Percentiles rank a stretch among this genome's conserved stretches.
Evolutionary conservation across 2,329 filamentous ascomycete genomes (phyloP).

Genomic region (Chaetomium globosum): DNA sequence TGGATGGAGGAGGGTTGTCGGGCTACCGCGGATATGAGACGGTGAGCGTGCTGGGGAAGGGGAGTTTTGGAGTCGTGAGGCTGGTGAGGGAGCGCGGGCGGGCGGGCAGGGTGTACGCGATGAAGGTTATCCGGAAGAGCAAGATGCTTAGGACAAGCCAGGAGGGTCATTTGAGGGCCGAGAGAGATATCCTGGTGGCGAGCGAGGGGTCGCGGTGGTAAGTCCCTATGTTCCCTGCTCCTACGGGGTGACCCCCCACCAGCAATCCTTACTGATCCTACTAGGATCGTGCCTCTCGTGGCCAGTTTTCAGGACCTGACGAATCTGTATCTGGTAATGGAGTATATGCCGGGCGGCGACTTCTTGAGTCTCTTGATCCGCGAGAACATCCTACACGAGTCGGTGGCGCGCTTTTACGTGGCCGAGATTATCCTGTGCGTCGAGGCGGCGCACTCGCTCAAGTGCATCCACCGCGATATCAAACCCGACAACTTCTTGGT

Average conservation of each 20-base stretch:
- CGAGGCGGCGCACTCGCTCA: slow-evolving; percentile 84
- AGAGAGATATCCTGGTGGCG: slow-evolving; percentile 87
- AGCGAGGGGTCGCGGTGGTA: slow-evolving; percentile 83
- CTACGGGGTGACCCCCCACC: background rate
- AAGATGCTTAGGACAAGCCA: slow-evolving; percentile 90
- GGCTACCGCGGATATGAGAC: slow-evolving; percentile 66
- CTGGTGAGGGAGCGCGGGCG: slow-evolving; percentile 70
- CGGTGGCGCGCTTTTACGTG: slow-evolving; percentile 80
- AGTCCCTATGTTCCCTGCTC: no score
- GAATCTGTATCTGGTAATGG: slow-evolving; percentile 92
- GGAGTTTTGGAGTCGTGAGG: slow-evolving; percentile 90
- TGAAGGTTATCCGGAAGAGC: slow-evolving; percentile 96
- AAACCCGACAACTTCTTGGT: slow-evolving; percentile 98
- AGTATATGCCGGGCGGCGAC: slow-evolving; percentile 96
- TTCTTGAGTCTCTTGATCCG: slow-evolving; percentile 86
- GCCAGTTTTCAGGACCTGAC: slow-evolving; percentile 84
- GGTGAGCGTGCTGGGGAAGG: slow-evolving; percentile 82
- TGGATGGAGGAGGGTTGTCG: slow-evolving; percentile 37
- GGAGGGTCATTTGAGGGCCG: slow-evolving; percentile 87
- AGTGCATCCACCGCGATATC: slow-evolving; percentile 92
- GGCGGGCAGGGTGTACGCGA: slow-evolving; percentile 76
- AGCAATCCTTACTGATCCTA: slow-evolving; percentile 16
- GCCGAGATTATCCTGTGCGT: slow-evolving; percentile 96
- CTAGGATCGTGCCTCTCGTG: slow-evolving; percentile 80
- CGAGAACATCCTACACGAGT: slow-evolving; percentile 79